A percentile compares a stretch with the other conserved stretches of the same genome.
Evolutionary conservation across 192 early-diverging fungal species (phyloP).

Genomic region (Entomortierella parvispora): DNA sequence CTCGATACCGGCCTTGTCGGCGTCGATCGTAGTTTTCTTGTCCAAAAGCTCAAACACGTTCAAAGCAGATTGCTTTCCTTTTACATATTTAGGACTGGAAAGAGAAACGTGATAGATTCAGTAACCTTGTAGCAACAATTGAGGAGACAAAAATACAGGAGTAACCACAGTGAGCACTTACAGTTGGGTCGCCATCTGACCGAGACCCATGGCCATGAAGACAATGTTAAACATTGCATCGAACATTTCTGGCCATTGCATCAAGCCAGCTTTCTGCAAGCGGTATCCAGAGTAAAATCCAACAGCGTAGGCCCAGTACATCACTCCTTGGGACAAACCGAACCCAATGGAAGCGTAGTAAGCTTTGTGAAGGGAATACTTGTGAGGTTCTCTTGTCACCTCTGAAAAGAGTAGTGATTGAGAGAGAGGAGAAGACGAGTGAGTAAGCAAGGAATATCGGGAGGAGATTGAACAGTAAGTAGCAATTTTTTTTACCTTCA

Average conservation of each 20-base stretch:
- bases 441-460: too few relatives aligned
- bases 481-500: constrained; percentile 36
- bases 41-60: constrained; percentile 61
- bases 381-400: constrained; percentile 58
- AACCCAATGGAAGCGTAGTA: constrained; percentile 54
- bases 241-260: constrained; percentile 30
- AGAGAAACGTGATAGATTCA: constrained; percentile 25
- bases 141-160: too few relatives aligned
- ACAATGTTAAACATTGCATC: constrained; percentile 51
- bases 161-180: too few relatives aligned
- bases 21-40: constrained; percentile 59
- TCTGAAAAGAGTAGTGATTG: constrained; percentile 17
- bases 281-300: constrained; percentile 65
- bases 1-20: constrained; percentile 35
- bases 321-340: constrained; percentile 60
- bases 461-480: background rate
- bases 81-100: constrained; percentile 65
- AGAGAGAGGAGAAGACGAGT: background rate
- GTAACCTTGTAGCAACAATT: too few relatives aligned
- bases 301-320: constrained; percentile 61
- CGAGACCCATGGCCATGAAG: constrained; percentile 46
- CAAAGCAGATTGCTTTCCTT: constrained; percentile 65
- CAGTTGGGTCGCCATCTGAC: constrained; percentile 51
- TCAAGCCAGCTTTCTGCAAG: constrained; percentile 36
- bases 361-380: constrained; percentile 46